Percentiles rank a stretch among this genome's conserved stretches.
Conservation (phyloP, 371 early-diverging fungal species). For the Rhizomucor pusillus region DNA sequence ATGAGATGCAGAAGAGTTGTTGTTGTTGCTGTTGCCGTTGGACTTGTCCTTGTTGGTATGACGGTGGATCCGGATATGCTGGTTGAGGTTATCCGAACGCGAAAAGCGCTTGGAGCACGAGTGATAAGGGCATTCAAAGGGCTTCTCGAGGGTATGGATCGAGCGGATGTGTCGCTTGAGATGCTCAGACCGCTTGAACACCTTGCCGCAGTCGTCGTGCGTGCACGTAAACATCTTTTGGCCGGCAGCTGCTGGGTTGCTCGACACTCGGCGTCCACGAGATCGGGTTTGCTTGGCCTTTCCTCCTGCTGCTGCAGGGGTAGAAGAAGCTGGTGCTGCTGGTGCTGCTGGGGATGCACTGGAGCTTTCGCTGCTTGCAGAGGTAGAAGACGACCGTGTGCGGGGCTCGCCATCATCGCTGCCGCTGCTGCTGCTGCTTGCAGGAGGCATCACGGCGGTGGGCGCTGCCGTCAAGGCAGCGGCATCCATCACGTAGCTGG, state of each 20-base stretch:
- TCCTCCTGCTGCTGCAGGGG: not conserved
- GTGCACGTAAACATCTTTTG: conserved; percentile 47
- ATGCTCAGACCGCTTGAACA: conserved; percentile 69
- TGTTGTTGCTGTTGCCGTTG: not conserved
- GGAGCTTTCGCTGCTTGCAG: not conserved
- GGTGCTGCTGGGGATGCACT: not conserved
- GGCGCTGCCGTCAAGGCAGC: conserved; percentile 27
- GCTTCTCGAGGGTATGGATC: conserved; percentile 64
- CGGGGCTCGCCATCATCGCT: conserved; percentile 5
- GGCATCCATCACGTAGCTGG: conserved; percentile 16
- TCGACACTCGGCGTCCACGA: conserved; percentile 57
- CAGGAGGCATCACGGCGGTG: conserved; percentile 13
- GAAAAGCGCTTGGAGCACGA: conserved; percentile 82
- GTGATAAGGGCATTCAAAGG: conserved; percentile 63
- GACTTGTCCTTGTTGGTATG: conserved; percentile 29
- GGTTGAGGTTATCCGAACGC: conserved; percentile 80
- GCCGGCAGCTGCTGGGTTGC: conserved; percentile 27
- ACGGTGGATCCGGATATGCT: conserved; percentile 68
- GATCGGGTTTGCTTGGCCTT: conserved; percentile 27
- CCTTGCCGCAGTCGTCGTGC: conserved; percentile 53
- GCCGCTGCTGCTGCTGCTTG: not conserved
- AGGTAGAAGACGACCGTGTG: conserved; percentile 6
- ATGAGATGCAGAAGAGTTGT: not conserved
- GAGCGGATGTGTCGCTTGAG: conserved; percentile 65
- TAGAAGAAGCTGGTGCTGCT: not conserved